Evolutionary conservation across 345 rosid genomes (phyloP).

Genomic region (Eucalyptus sp.): DNA sequence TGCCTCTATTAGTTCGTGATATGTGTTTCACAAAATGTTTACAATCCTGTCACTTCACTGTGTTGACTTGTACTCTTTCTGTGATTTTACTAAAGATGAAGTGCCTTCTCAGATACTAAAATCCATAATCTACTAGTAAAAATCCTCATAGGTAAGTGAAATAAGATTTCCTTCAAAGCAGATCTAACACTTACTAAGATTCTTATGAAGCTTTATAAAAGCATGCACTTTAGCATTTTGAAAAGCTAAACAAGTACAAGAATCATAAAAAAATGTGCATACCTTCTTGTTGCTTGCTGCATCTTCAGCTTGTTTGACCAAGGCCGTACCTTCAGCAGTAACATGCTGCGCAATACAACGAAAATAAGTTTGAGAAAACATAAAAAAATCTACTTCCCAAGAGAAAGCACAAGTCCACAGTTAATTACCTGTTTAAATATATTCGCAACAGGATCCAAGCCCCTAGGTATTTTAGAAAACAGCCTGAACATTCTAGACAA

Average conservation of each 20-base stretch:
- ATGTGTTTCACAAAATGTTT: background rate
- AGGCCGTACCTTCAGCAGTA: conserved; percentile 54
- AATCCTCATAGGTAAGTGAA: background rate
- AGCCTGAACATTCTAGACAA: conserved; percentile 73
- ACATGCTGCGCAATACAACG: conserved; percentile 28
- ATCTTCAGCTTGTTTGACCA: conserved; percentile 70
- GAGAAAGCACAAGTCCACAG: background rate
- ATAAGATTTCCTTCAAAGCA: background rate
- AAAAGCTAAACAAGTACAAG: background rate
- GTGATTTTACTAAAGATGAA: background rate
- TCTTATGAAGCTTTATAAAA: background rate
- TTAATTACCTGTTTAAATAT: conserved; percentile 44
- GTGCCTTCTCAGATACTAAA: background rate
- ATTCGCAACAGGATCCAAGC: conserved; percentile 48
- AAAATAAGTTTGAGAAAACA: background rate
- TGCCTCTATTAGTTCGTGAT: background rate
- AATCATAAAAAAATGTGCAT: background rate
- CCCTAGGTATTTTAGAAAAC: conserved; percentile 34
- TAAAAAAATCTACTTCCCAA: background rate
- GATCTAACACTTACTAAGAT: background rate
- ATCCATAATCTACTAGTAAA: background rate
- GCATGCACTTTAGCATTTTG: background rate
- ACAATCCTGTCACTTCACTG: background rate
- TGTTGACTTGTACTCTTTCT: background rate
- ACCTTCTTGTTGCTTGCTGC: conserved; percentile 44